Evolutionary conservation across 345 rosid species (phyloP), one percentile per base, ranked within the genome.

Genomic region (Bruguiera gymnorhiza): DNA sequence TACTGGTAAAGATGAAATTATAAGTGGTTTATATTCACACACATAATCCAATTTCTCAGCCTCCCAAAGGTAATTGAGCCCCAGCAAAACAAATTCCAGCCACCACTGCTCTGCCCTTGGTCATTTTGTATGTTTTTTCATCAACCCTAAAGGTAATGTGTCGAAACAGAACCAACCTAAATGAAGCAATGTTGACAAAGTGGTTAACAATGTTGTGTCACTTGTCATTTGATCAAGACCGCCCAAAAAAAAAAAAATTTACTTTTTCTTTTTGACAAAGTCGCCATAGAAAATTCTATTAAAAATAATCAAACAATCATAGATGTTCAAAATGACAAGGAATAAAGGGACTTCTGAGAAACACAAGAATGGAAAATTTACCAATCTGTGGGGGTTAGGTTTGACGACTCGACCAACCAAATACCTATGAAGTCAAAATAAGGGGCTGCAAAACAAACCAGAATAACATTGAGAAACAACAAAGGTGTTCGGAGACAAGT

Each of bases 321-420:
- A 64, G 37, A 64, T 64, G 1, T 46, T 46, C 19, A 29, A 2
- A 30, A 29, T 60, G 31, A 19, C 63, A 6, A 20, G 50, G 50
- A 3, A 62, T n/a, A 50, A 3, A 27, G 55, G 27, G 27, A 24
- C 24, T 8, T 27, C 19, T 20, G 3, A 11, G 64, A 21, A 21
- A 32, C 29, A 6, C 53, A 70, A 9, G 65, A 66, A 20, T 24
- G 43, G 60, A 72, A 32, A 8, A 15, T 39, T 83, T 89, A 92
- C 99, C 98, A 96, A 76, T 83, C 95, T 86, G 77, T 96, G 90
- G 20, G 84, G 84, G 68, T 90, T 90, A 13, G 99, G 96, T 77
- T 90, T 96, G 80, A 90, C 91, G 53, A 71, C 91, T 75, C 94
- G 86, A 58, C 90, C 92, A 64, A 31, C 5, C 5, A 6, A 92